These are phyloP conservation scores for Histomonas meleagridis DNA, from an alignment of 208 protist species.

Conservation along the genomic window DNA sequence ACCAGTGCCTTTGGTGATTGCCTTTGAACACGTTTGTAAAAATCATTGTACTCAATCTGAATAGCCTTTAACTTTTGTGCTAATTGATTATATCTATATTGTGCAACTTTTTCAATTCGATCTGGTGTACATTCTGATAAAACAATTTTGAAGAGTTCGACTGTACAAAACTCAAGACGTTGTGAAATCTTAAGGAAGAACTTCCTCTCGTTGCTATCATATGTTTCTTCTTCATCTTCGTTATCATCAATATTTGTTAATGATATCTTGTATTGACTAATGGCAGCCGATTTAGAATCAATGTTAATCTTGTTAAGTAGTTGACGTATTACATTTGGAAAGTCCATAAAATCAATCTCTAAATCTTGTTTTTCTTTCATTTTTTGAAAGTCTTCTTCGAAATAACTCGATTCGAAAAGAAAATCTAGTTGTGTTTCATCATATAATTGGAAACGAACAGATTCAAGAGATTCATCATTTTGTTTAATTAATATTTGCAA, in stretches of 20 bases:
- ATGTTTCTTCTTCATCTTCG: background rate
- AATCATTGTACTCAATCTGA: background rate
- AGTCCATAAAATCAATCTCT: constrained; percentile 21
- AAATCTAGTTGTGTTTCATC: background rate
- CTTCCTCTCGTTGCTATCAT: background rate
- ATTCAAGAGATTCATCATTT: background rate
- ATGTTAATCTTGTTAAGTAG: background rate
- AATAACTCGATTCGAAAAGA: background rate
- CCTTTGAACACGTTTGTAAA: background rate
- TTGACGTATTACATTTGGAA: background rate
- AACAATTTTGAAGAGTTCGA: background rate
- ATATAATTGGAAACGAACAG: background rate
- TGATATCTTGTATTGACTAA: background rate
- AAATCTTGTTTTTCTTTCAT: background rate
- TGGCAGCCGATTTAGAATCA: background rate
- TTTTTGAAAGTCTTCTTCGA: background rate
- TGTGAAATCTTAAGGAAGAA: background rate
- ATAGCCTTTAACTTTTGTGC: background rate
- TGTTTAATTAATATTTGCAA: background rate
- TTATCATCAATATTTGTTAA: background rate
- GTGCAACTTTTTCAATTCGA: background rate
- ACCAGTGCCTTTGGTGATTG: background rate
- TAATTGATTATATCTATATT: background rate
- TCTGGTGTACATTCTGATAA: background rate
- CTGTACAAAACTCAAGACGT: background rate